Conservation (phyloP, 257 asterid species). For the Capsicum chinense region DNA sequence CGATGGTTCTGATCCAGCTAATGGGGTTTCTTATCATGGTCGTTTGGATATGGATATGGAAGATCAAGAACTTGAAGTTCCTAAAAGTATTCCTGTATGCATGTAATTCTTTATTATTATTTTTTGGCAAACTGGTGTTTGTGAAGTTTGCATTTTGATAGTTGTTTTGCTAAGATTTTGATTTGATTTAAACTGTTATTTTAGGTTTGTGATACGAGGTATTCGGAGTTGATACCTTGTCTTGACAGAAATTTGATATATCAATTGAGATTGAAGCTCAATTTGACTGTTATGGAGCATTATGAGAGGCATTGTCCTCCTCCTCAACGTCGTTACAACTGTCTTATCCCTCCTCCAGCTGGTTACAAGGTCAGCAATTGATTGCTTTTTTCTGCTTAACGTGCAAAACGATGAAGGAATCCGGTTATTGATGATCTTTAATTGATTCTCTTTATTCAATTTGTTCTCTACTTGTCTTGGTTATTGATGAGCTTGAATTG, state of each 20-base stretch:
- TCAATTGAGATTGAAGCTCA: slow-evolving; percentile 71
- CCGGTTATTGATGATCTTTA: background rate
- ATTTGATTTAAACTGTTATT: background rate
- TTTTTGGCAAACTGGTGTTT: background rate
- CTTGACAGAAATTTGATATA: slow-evolving; percentile 71
- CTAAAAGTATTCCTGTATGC: slow-evolving; percentile 72
- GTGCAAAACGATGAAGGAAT: background rate
- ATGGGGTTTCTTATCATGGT: slow-evolving; percentile 44
- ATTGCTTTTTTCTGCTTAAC: background rate
- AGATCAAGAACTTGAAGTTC: slow-evolving; percentile 67
- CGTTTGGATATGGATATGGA: slow-evolving; percentile 56
- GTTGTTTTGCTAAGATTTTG: slow-evolving; percentile 13
- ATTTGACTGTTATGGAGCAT: slow-evolving; percentile 93
- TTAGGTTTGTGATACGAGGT: slow-evolving; percentile 81
- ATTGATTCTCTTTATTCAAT: background rate
- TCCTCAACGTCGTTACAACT: slow-evolving; percentile 77
- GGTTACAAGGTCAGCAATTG: slow-evolving; percentile 84
- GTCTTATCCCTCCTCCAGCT: slow-evolving; percentile 87
- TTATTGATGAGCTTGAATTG: background rate
- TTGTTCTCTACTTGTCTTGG: slow-evolving; percentile 5
- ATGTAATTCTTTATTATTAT: background rate
- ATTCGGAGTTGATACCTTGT: slow-evolving; percentile 91
- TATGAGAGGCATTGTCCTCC: slow-evolving; percentile 94
- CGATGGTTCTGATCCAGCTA: slow-evolving; percentile 61
- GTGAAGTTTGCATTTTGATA: background rate